Base-by-base conservation (phyloP, 371 early-diverging fungal genomes). In the Mortierella sp. region DNA sequence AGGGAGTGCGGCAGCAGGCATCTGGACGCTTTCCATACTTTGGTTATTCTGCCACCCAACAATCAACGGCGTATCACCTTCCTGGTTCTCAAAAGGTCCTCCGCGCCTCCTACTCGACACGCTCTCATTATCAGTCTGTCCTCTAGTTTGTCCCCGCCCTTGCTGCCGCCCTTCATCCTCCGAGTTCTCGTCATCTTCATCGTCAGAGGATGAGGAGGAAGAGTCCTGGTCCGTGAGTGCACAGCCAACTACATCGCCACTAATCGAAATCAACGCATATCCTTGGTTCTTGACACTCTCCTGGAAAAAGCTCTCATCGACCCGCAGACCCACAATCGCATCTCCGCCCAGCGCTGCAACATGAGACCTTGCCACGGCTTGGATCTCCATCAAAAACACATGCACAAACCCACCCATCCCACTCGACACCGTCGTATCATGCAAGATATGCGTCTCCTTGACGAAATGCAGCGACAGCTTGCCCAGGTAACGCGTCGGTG, bases 381-480 rank as follows among this genome's bases (percentile, higher is more conserved):
- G 88, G 38, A 94, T 87, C 78, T 95, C 95, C 44, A 88, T 85
- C 87, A 93, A 70, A 70, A 94, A 93, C 27, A 82, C 81, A 29
- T 93, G 91, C 65, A 93, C 90, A 87, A 95, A 96, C 5, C 87
- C 89, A 24, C 91, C 93, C 80, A 90, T 83, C 14, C 90, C 91
- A 29, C 89, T 81, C 11, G 90, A 88, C 3, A 87, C 89, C 41
- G 88, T 89, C 65, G 82, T 48, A 65, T 92, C 93, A 71, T 90
- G 90, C 35, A 88, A 68, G 68, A 93, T 88, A 48, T 89, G 90
- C 3, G 91, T 87, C 77, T 96, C 96, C 70, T 95, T 94, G 54
- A 96, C 92, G 82, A 96, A 96, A 76, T 96, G 96, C 32, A 95
- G 88, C 0, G 93, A 93, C 0, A 96, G 76, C 18, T 93, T 90